Conservation (phyloP, 345 rosid genomes). For the Barbarea vulgaris region DNA sequence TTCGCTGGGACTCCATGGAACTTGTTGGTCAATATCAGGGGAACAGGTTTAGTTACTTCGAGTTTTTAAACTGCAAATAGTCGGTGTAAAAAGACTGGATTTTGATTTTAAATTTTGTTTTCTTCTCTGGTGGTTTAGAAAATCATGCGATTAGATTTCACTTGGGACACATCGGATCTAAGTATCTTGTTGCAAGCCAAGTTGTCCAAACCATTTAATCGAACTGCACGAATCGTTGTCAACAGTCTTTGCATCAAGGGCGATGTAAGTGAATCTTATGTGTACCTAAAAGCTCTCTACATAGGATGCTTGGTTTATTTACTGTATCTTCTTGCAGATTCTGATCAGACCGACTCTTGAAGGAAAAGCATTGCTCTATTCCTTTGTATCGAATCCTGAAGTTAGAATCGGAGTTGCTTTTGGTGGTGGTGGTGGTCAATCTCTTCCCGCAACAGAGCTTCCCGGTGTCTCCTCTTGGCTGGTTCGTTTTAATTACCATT, state of each 20-base stretch:
- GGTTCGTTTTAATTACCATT: constrained; percentile 49
- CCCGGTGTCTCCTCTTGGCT: constrained; percentile 99
- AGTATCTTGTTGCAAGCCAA: constrained; percentile 86
- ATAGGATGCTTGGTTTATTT: neutral
- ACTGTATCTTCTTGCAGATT: constrained; percentile 59
- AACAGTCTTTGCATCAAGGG: constrained; percentile 96
- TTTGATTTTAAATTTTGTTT: constrained; percentile 2
- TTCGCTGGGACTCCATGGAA: constrained; percentile 76
- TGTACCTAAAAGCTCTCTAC: neutral
- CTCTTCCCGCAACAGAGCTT: constrained; percentile 88
- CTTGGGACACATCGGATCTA: constrained; percentile 83
- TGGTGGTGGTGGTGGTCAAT: constrained; percentile 97
- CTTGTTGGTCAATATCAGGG: constrained; percentile 75
- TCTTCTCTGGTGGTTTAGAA: constrained; percentile 48
- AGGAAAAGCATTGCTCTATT: constrained; percentile 83
- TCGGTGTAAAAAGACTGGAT: neutral
- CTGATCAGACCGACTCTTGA: constrained; percentile 77
- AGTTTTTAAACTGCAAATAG: neutral
- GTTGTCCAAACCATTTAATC: constrained; percentile 79
- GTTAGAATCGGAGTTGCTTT: constrained; percentile 91
- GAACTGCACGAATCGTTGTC: constrained; percentile 86
- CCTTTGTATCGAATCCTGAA: constrained; percentile 81
- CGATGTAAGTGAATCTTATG: constrained; percentile 60
- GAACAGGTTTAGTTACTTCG: constrained; percentile 66
- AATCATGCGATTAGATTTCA: constrained; percentile 75